phyloP scores from a whole-genome alignment of 2,329 filamentous ascomycete genomes.

The Coniella vitis region DNA sequence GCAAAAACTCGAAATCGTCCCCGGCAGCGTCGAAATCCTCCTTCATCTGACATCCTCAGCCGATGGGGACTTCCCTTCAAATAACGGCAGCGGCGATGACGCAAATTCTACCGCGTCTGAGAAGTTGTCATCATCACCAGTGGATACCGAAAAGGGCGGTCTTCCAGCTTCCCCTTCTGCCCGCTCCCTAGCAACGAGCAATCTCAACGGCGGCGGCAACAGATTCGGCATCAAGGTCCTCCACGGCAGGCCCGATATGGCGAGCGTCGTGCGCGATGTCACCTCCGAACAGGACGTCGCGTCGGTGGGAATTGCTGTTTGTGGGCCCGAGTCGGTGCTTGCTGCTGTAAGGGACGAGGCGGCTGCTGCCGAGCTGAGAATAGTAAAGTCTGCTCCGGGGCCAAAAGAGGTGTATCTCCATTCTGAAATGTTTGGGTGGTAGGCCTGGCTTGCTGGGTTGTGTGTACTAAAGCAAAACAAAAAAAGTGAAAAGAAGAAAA shows the following conservation, averaged over 20 bases:
- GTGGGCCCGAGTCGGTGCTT: conserved; percentile 21
- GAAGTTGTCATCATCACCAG: neutral
- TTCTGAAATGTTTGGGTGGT: conserved; percentile 20
- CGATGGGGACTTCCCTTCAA: neutral
- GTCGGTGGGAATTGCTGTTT: conserved; percentile 23
- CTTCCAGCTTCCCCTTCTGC: neutral
- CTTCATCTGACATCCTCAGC: conserved; percentile 20
- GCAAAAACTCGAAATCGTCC: conserved; percentile 15
- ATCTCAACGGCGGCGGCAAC: neutral
- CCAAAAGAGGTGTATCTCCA: conserved; percentile 24
- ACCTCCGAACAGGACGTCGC: conserved; percentile 15
- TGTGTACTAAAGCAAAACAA: neutral
- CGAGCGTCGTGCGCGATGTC: conserved; percentile 16
- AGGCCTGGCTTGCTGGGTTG: neutral
- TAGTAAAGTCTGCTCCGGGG: conserved; percentile 18
- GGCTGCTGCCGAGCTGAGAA: conserved; percentile 22
- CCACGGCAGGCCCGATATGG: conserved; percentile 20
- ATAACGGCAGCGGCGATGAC: neutral
- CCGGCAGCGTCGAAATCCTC: conserved; percentile 18
- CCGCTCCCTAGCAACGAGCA: neutral
- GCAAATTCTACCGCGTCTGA: neutral
- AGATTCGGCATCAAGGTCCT: conserved; percentile 11
- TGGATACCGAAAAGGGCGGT: neutral
- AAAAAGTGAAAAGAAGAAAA: neutral
- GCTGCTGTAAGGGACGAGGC: conserved; percentile 21